These are phyloP conservation scores for Crithidia brevicula DNA, from an alignment of 208 protist species.

Conservation along the genomic window DNA sequence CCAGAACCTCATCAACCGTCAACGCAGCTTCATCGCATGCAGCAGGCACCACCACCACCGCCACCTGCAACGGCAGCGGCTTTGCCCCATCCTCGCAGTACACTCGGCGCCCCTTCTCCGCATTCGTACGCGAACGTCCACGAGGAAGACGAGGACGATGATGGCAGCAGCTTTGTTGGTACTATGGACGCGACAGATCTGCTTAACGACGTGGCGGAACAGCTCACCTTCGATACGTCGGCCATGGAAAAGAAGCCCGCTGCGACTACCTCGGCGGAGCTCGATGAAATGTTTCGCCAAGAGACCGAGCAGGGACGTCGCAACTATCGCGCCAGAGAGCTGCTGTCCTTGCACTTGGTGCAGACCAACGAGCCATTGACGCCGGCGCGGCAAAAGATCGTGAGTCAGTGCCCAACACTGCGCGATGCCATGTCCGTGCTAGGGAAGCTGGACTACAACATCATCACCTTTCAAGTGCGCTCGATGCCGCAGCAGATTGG, in stretches of 20 bases:
- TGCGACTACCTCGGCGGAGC: too few species aligned
- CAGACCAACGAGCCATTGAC: neutral
- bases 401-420: constrained; percentile 1
- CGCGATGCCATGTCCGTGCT: constrained; percentile 5
- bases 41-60: too few species aligned
- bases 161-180: neutral
- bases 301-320: neutral
- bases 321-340: neutral
- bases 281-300: too few species aligned
- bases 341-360: neutral
- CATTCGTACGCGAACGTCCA: too few species aligned
- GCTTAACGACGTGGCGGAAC: neutral
- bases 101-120: too few species aligned
- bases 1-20: too few species aligned
- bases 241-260: neutral
- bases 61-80: too few species aligned
- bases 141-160: neutral
- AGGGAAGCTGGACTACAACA: constrained; percentile 13
- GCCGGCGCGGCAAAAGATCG: neutral
- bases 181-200: neutral
- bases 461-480: constrained; percentile 16
- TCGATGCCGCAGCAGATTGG: constrained; percentile 10
- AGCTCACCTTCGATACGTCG: neutral
- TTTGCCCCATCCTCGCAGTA: too few species aligned
- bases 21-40: too few species aligned